Evolutionary conservation across 768 basidiomycete species (phyloP).

Genomic region (Polyporus arcularius): DNA sequence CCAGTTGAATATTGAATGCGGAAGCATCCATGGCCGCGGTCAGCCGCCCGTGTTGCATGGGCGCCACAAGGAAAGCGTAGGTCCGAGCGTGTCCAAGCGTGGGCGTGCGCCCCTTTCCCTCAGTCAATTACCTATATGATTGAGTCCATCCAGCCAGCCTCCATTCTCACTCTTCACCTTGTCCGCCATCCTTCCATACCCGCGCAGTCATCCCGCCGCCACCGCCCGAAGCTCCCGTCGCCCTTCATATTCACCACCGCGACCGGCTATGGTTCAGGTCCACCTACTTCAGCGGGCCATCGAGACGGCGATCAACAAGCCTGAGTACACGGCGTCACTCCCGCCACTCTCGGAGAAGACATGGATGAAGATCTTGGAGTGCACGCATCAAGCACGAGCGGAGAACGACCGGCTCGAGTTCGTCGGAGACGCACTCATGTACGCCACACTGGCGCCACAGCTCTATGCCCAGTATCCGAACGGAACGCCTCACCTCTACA

Average conservation of each 20-base stretch:
- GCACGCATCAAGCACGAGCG: not conserved
- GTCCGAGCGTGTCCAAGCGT: too few relatives aligned
- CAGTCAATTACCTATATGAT: slow-evolving; percentile 6
- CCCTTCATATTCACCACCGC: not conserved
- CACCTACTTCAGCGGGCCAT: slow-evolving; percentile 23
- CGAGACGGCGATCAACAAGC: slow-evolving; percentile 20
- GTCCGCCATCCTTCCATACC: not conserved
- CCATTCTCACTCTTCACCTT: not conserved
- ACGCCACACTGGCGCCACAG: slow-evolving; percentile 41
- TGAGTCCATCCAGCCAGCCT: not conserved
- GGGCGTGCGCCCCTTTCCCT: not conserved
- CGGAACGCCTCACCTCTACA: slow-evolving; percentile 28
- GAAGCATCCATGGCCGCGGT: too few relatives aligned
- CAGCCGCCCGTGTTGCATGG: too few relatives aligned
- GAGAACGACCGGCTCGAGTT: slow-evolving; percentile 47
- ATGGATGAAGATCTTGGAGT: slow-evolving; percentile 31
- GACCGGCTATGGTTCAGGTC: slow-evolving; percentile 7
- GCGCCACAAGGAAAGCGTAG: too few relatives aligned
- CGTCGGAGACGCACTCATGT: slow-evolving; percentile 49
- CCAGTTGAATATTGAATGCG: too few relatives aligned
- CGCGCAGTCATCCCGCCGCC: not conserved
- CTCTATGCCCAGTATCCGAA: slow-evolving; percentile 35
- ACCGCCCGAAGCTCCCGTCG: not conserved
- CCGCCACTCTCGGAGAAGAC: slow-evolving; percentile 32
- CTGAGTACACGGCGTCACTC: slow-evolving; percentile 32